Evolutionary conservation across 2,329 filamentous ascomycete species (phyloP), one percentile per base, ranked within the genome.

Genomic region (Sporothrix schenckii): DNA sequence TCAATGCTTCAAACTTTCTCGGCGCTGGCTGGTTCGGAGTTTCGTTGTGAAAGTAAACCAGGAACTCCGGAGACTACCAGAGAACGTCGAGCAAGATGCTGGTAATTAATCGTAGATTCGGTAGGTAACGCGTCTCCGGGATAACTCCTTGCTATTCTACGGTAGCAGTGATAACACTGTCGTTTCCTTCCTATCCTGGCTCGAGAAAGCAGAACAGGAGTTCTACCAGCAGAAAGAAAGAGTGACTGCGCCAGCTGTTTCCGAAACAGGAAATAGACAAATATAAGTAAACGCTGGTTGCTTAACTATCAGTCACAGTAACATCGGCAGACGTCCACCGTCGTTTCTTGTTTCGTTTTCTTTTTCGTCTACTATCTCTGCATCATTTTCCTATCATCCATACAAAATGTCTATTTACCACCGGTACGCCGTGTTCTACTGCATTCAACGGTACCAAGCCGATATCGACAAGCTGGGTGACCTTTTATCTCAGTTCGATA

Each of bases 361-460:
- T 39, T 60, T 44, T 14, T 7, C 24, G 10, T 5, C 50, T 58
- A 16, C 60, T 53, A 67, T 21, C 6, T n/a, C 9, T 3, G 3
- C 19, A 39, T 58, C 27, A 6, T 7, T 19, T 34, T 53, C 6
- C n/a, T 52, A 30, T 19, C 44, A 41, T 53, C 13, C 41, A 16
- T 34, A n/a, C 11, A 24, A 47, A 61, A 72, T 72, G 71, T 72
- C 72, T 14, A 65, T 71, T n/a, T 47, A 69, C 34, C 72, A 67
- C 14, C 71, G 71, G 16, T 72, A 72, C 16, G 70, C 69, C 19
- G 2, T 72, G 2, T 66, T 61, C 10, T 56, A 66, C 44, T 66
- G 16, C 50, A 63, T 67, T 14, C 53, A 21, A 4, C 69, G 66
- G 9, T 69, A 69, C 41, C 65, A 71, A 7, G 14, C 9, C 5